Evolutionary conservation across 495 filamentous ascomycete genomes (phyloP).

Genomic region (Hypoxylon lienhwacheense): DNA sequence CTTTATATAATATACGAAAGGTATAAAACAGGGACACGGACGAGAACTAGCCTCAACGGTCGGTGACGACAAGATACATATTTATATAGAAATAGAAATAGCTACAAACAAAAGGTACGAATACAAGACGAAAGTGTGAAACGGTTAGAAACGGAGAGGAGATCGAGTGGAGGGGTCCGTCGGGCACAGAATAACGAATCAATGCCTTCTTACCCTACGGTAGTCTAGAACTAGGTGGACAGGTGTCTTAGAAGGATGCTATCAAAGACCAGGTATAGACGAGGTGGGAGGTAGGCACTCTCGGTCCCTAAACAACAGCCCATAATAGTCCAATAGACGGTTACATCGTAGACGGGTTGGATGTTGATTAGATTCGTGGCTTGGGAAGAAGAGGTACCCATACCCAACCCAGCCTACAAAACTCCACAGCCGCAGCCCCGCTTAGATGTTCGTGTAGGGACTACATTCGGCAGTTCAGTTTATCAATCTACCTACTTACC

Average conservation of each 20-base stretch:
- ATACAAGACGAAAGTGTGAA: constrained; percentile 19
- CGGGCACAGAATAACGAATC: constrained; percentile 17
- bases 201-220: constrained; percentile 29
- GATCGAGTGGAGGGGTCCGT: constrained; percentile 40
- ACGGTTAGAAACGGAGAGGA: constrained; percentile 27
- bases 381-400: constrained; percentile 7
- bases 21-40: constrained; percentile 2
- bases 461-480: constrained; percentile 31
- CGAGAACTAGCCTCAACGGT: not conserved
- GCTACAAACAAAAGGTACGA: too few relatives aligned
- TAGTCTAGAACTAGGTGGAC: too few relatives aligned
- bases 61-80: not conserved
- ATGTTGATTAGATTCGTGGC: too few relatives aligned
- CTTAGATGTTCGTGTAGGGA: constrained; percentile 23
- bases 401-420: not conserved
- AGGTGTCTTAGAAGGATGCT: too few relatives aligned
- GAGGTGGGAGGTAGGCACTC: too few relatives aligned
- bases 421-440: constrained; percentile 29
- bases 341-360: too few relatives aligned
- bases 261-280: not conserved
- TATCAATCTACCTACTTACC: too few relatives aligned
- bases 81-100: too few relatives aligned
- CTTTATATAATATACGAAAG: not conserved
- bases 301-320: too few relatives aligned
- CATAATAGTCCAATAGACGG: too few relatives aligned